A percentile compares a stretch with the other conserved stretches of the same genome.
phyloP scores from a whole-genome alignment of 306 rosid species.

The Ormosia semicastrata region DNA sequence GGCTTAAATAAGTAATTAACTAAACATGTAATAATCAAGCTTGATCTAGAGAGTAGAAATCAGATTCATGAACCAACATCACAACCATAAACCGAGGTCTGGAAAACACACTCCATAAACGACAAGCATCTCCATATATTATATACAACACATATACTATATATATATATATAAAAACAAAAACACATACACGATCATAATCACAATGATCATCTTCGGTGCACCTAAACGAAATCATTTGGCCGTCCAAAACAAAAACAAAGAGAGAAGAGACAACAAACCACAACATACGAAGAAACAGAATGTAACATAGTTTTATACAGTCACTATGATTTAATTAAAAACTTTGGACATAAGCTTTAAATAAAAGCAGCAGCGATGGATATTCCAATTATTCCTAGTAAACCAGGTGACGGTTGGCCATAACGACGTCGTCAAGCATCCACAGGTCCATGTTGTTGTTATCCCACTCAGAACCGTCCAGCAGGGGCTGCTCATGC shows the following conservation, averaged over 20 bases:
- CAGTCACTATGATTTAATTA: neutral
- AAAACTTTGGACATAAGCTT: neutral
- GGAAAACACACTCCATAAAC: neutral
- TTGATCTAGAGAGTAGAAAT: neutral
- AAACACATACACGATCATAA: neutral
- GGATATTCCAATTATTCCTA: neutral
- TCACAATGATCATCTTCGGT: neutral
- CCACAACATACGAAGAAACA: neutral
- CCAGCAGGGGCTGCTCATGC: slow-evolving; percentile 2
- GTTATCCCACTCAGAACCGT: neutral
- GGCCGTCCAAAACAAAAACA: neutral
- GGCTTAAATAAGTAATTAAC: neutral
- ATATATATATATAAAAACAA: neutral
- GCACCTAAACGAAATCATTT: slow-evolving; percentile 7
- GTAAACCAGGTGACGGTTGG: slow-evolving; percentile 24
- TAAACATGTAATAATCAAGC: neutral
- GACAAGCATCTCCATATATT: slow-evolving; percentile 8
- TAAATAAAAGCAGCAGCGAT: neutral
- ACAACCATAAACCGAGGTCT: slow-evolving; percentile 8
- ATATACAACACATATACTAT: neutral
- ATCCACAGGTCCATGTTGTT: slow-evolving; percentile 53
- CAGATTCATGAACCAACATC: slow-evolving; percentile 41
- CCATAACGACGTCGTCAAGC: slow-evolving; percentile 55
- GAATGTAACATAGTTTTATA: slow-evolving; percentile 26
- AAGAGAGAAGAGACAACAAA: neutral